Base-by-base conservation (phyloP, 2,329 filamentous ascomycete species). In the Herpotrichia juniperi region DNA sequence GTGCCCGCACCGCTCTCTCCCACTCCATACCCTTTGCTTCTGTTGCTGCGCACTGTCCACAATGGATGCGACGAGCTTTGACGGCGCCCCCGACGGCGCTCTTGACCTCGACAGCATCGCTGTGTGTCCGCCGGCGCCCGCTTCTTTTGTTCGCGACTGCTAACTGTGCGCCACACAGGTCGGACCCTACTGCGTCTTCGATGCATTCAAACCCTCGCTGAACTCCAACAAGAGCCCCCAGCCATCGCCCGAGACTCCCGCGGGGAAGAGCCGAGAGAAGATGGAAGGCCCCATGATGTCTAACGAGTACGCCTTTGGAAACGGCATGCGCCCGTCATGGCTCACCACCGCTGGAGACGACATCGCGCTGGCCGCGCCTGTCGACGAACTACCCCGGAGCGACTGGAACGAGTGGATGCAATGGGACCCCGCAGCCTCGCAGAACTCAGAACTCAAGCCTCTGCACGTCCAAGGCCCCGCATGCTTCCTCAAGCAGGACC, bases 361-460 rank as follows among this genome's bases (percentile, higher is more conserved):
- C 53, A 58, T 72, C 53, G 55, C 69, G 17, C 58, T 74, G 48
- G 61, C 69, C 11, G 51, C 68, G 9, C 60, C 68, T 50, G 48
- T 42, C 22, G 66, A 69, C 40, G 63, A 72, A 24, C 61, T 69
- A 44, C 50, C 58, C 39, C 66, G 67, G 44, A 66, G 73, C 43
- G 71, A 74, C 58, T 80, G 77, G 77, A 77, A 75, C 59, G 74
- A 79, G 39, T 80, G 76, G 75, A 75, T 80, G 70, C 68, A 75
- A 50, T 79, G 76, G 75, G 76, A 79, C 62, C 75, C 76, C 42
- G 66, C 73, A 39, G 47, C 63, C 51, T 63, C 71, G 43, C 69
- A 73, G 58, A 59, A 64, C 34, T 30, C 61, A 34, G 57, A 63
- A 9, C 12, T 62, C 48, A 68, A 68, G 53, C 57, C 62, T 12